These are phyloP conservation scores for Tuber indicum DNA, from an alignment of 495 filamentous ascomycete genomes.

Conservation along the genomic window DNA sequence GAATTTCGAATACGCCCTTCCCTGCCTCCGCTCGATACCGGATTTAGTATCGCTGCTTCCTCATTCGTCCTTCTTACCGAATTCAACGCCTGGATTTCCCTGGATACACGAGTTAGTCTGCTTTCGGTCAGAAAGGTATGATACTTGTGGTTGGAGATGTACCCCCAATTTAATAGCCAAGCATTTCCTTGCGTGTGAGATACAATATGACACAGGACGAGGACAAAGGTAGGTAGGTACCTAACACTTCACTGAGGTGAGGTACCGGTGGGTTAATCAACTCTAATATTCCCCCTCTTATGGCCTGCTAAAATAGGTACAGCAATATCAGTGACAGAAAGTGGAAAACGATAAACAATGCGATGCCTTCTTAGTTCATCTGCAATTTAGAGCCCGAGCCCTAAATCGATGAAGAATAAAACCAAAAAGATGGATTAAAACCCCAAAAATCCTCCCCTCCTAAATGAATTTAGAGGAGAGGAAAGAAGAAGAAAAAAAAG, in stretches of 20 bases:
- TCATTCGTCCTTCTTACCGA: neutral
- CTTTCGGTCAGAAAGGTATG: constrained; percentile 10
- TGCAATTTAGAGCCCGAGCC: neutral
- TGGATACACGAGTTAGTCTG: neutral
- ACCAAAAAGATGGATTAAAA: neutral
- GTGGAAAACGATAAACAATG: neutral
- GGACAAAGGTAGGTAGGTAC: neutral
- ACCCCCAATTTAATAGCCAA: constrained; percentile 36
- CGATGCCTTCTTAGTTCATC: neutral
- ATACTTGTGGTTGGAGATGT: constrained; percentile 24
- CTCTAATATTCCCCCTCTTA: neutral
- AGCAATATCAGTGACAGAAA: neutral
- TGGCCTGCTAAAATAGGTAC: neutral
- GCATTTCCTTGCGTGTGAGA: constrained; percentile 31
- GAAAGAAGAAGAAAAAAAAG: neutral
- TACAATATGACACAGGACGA: constrained; percentile 24
- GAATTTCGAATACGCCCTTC: neutral
- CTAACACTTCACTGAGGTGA: neutral
- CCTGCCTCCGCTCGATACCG: constrained; percentile 1
- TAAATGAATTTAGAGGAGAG: neutral
- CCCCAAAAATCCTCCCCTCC: neutral
- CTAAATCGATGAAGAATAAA: neutral
- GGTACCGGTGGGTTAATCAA: neutral
- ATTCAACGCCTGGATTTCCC: neutral
- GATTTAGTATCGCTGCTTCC: neutral